A percentile compares a stretch with the other conserved stretches of the same genome.
These are phyloP conservation scores for Clonostachys sp. DNA, from an alignment of 2,329 filamentous ascomycete species.

Conservation along the genomic window DNA sequence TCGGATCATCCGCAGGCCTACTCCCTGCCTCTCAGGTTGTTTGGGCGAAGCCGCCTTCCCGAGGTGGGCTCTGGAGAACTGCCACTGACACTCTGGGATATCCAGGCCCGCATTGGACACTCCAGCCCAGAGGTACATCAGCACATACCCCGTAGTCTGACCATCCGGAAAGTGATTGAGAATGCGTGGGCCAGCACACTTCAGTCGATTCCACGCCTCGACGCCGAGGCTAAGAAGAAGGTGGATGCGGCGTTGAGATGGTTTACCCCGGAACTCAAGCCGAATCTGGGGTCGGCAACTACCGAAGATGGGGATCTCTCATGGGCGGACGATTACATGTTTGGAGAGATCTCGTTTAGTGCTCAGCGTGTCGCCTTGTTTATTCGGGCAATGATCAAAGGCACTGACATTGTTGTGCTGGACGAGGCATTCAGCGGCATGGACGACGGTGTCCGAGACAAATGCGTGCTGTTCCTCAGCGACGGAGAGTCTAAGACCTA, in stretches of 20 bases:
- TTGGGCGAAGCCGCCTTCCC: constrained; percentile 77
- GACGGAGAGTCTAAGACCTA: constrained; percentile 49
- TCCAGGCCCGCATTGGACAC: constrained; percentile 86
- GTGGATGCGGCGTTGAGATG: constrained; percentile 68
- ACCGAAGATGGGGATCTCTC: constrained; percentile 20
- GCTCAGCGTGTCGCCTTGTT: constrained; percentile 84
- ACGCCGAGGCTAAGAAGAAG: constrained; percentile 46
- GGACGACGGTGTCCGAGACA: constrained; percentile 76
- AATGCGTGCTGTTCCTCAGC: constrained; percentile 77
- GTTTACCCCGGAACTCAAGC: constrained; percentile 77
- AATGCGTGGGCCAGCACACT: constrained; percentile 92
- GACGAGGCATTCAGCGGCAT: constrained; percentile 89
- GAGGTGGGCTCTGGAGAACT: constrained; percentile 58
- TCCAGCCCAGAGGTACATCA: constrained; percentile 92
- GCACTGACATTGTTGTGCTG: constrained; percentile 75
- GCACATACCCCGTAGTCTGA: constrained; percentile 78
- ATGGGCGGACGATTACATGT: constrained; percentile 66
- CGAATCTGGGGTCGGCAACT: constrained; percentile 23
- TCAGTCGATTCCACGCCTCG: constrained; percentile 62
- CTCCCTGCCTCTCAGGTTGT: constrained; percentile 79
- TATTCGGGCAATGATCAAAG: constrained; percentile 74
- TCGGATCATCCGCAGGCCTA: constrained; percentile 97
- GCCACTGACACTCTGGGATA: constrained; percentile 86
- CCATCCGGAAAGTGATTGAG: constrained; percentile 70
- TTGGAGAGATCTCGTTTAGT: constrained; percentile 73